These are phyloP conservation scores for Epichloe gansuensis DNA, from an alignment of 2,329 filamentous ascomycete genomes.

Conservation along the genomic window DNA sequence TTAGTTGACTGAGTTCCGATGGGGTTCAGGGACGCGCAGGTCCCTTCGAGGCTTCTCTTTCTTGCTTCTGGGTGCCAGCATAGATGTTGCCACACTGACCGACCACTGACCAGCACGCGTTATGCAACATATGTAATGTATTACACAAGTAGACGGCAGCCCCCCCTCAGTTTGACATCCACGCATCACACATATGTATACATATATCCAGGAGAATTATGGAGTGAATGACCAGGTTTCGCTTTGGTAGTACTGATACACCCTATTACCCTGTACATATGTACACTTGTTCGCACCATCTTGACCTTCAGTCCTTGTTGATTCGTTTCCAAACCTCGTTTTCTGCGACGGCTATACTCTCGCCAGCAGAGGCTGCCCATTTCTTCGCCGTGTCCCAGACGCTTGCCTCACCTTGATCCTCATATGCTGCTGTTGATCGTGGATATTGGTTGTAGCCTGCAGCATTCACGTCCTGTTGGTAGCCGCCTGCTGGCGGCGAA, in stretches of 20 bases:
- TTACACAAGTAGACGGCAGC: neutral
- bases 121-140: neutral
- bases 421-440: slow-evolving; percentile 23
- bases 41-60: neutral
- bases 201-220: neutral
- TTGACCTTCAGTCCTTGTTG: slow-evolving; percentile 34
- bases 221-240: neutral
- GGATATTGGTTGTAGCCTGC: slow-evolving; percentile 38
- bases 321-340: slow-evolving; percentile 50
- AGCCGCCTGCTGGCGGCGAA: slow-evolving; percentile 37
- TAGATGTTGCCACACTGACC: neutral
- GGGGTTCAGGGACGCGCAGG: neutral
- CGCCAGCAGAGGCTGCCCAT: slow-evolving; percentile 42
- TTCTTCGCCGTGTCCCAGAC: slow-evolving; percentile 46
- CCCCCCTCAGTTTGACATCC: neutral
- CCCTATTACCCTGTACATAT: neutral
- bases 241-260: neutral
- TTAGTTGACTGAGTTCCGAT: neutral
- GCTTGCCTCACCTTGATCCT: slow-evolving; percentile 24
- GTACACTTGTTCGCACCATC: neutral
- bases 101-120: too few species aligned
- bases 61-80: neutral
- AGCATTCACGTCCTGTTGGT: slow-evolving; percentile 42
- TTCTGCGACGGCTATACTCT: slow-evolving; percentile 45
- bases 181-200: neutral